Conservation (phyloP, 2,329 filamentous ascomycete species). For the Periglandula ipomoeae region DNA sequence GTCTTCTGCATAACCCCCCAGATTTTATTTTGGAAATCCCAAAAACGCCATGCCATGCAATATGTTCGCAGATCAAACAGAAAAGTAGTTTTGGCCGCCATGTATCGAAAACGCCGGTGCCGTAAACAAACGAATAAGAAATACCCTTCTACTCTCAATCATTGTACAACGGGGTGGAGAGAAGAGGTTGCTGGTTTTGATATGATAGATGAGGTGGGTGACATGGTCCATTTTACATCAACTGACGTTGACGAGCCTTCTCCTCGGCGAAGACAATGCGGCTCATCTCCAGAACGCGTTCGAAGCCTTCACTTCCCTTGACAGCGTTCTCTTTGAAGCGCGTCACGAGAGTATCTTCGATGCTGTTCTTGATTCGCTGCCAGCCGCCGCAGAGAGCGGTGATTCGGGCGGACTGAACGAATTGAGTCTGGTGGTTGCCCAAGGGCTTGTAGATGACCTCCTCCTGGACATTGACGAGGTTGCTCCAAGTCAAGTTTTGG, state of each 20-base stretch:
- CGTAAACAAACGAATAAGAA: not conserved
- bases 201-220: not conserved
- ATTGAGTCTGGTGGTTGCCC: slow-evolving; percentile 56
- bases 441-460: slow-evolving; percentile 76
- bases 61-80: not conserved
- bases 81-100: not conserved
- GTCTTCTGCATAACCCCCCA: not conserved
- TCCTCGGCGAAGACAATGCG: slow-evolving; percentile 86
- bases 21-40: not conserved
- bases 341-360: slow-evolving; percentile 84
- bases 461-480: slow-evolving; percentile 85
- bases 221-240: not conserved
- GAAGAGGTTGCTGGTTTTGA: too few species aligned
- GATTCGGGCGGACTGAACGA: slow-evolving; percentile 84
- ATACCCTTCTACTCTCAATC: not conserved
- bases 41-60: slow-evolving; percentile 5
- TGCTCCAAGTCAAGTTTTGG: slow-evolving; percentile 87
- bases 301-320: slow-evolving; percentile 89
- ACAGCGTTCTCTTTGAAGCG: slow-evolving; percentile 86
- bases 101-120: not conserved
- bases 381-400: slow-evolving; percentile 92
- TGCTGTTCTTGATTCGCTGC: slow-evolving; percentile 93
- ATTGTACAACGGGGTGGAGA: not conserved
- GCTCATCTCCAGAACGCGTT: slow-evolving; percentile 89
- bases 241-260: slow-evolving; percentile 45